Percentiles rank a stretch among this genome's conserved stretches.
Evolutionary conservation across 306 rosid species (phyloP).

Genomic region (Betula pendula): DNA sequence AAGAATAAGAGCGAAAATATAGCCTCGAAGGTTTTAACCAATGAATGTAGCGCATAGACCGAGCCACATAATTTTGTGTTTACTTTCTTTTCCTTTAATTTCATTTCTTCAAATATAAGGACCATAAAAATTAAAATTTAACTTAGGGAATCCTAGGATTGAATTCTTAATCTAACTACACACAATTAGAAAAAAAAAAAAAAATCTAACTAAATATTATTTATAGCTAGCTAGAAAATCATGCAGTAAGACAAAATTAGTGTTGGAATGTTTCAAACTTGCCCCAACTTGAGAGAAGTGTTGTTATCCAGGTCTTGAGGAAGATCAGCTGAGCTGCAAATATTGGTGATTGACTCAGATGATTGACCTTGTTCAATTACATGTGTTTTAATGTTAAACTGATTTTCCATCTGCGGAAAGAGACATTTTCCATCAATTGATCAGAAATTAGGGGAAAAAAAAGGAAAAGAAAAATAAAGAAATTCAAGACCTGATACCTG

Average conservation of each 20-base stretch:
- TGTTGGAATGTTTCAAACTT: slow-evolving; percentile 1
- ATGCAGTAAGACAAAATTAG: neutral
- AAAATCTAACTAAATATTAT: too few relatives aligned
- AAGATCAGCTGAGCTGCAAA: slow-evolving; percentile 27
- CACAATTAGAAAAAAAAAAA: too few relatives aligned
- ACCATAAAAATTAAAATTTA: neutral
- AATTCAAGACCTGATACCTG: slow-evolving; percentile 26
- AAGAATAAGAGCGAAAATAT: too few relatives aligned
- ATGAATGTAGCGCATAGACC: too few relatives aligned
- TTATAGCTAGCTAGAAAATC: too few relatives aligned
- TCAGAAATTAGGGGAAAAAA: neutral
- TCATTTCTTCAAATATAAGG: too few relatives aligned
- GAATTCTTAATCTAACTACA: too few relatives aligned
- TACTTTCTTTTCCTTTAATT: too few relatives aligned
- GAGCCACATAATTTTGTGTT: too few relatives aligned
- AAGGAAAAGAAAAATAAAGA: neutral
- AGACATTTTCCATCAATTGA: neutral
- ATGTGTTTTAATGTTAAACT: slow-evolving; percentile 14
- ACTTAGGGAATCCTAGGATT: too few relatives aligned
- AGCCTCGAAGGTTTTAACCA: too few relatives aligned
- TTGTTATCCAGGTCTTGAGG: slow-evolving; percentile 18
- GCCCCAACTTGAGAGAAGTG: slow-evolving; percentile 55
- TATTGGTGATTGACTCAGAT: slow-evolving; percentile 21
- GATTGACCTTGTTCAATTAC: slow-evolving; percentile 32
- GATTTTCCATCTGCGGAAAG: neutral